phyloP scores from a whole-genome alignment of 2,329 filamentous ascomycete genomes.

The Pseudogymnoascus verrucosus region DNA sequence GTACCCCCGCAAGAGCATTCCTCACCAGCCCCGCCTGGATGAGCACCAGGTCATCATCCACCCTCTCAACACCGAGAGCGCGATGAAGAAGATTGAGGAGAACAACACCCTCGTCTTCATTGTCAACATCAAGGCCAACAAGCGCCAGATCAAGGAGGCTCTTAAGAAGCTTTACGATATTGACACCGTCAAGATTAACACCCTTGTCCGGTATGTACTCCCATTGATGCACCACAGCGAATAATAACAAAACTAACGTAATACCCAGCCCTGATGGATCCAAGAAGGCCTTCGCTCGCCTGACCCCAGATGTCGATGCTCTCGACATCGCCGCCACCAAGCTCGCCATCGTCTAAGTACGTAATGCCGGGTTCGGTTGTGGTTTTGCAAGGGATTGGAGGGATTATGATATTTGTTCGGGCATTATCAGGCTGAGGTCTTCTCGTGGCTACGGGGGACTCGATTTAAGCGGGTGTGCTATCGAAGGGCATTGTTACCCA shows the following conservation, averaged over 20 bases:
- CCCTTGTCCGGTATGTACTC: slow-evolving; percentile 95
- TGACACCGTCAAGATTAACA: slow-evolving; percentile 98
- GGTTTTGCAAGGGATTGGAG: slow-evolving; percentile 26
- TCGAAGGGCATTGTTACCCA: slow-evolving; percentile 7
- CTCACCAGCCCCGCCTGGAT: slow-evolving; percentile 84
- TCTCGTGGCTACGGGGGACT: background rate
- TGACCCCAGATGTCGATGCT: slow-evolving; percentile 94
- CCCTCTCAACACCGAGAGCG: slow-evolving; percentile 98
- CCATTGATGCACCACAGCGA: too few relatives aligned
- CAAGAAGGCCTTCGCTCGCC: slow-evolving; percentile 97
- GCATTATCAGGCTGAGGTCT: slow-evolving; percentile 1
- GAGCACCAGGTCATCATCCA: slow-evolving; percentile 96
- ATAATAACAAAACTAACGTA: slow-evolving; percentile 19
- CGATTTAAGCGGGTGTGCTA: background rate
- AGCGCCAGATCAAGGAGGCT: slow-evolving; percentile 97
- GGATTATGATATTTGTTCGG: slow-evolving; percentile 15
- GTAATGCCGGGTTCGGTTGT: slow-evolving; percentile 36
- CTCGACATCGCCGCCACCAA: slow-evolving; percentile 99
- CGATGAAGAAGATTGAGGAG: slow-evolving; percentile 99
- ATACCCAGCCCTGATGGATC: slow-evolving; percentile 72
- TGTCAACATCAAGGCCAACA: slow-evolving; percentile 95
- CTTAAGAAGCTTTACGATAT: slow-evolving; percentile 99
- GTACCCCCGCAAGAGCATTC: slow-evolving; percentile 94
- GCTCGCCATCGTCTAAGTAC: slow-evolving; percentile 85
- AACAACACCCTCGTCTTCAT: slow-evolving; percentile 99